Base-by-base conservation (phyloP, 192 early-diverging fungal genomes). In the Rhizophagus clarus region DNA sequence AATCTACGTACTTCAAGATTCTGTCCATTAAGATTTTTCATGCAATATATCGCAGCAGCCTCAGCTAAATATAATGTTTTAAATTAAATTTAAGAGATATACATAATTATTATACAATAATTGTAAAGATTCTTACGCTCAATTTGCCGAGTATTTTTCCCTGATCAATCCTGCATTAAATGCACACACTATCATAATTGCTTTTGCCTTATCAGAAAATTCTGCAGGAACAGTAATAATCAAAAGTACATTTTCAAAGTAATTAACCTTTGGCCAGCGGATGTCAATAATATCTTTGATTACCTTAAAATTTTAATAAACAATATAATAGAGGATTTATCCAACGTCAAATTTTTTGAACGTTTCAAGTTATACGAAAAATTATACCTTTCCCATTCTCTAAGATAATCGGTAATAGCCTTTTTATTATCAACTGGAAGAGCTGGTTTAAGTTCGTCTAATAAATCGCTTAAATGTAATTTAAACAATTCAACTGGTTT, bases 111-210 rank as follows among this genome's bases (percentile, higher is more conserved):
- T 56, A 56, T 20, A 56, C 3, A 20, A n/a, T n/a, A 20, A 56
- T 2, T 42, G 8, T 42, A 10, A 42, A 42, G 2, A 15, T 62
- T 20, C 72, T 28, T 32, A 74, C 72, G 72, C 34, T 74, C 72
- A 49, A 9, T 60, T 20, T 20, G 12, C 2, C 0, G 32, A 24
- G 10, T n/a, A 6, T 74, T 60, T 28, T 24, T 82, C 67, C 67
- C 82, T 74, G 15, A 88, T 88, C 15, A 89, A 75, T 26, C 84
- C 87, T 22, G 88, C 88, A 32, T 86, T 74, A 45, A 85, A 82
- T 26, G 87, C 88, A 24, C 87, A 85, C 34, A 86, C 81, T 34
- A 87, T 76, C 88, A 89, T 89, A 26, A 84, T 84, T 9, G 81
- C 84, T 80, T 88, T 89, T 20, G 88, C 84, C n/a, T 60, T 24